Evolutionary conservation across 257 asterid species (phyloP).

Genomic region (Ajuga chamaepitys): DNA sequence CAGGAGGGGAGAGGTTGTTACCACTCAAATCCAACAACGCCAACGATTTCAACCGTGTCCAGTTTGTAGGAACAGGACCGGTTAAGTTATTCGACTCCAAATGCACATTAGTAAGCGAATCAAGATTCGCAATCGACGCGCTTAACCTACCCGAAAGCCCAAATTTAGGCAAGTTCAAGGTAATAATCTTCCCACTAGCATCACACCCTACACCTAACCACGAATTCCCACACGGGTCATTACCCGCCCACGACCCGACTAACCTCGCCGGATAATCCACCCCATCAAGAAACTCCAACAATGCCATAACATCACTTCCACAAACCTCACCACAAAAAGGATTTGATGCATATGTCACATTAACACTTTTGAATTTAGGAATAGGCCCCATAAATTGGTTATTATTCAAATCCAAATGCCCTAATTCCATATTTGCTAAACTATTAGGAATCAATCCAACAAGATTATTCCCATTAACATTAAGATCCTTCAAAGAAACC

Average conservation of each 20-base stretch:
- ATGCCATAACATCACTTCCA: conserved; percentile 56
- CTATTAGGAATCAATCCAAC: conserved; percentile 68
- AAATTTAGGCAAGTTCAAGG: conserved; percentile 46
- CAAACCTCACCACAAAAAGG: conserved; percentile 63
- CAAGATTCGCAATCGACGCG: conserved; percentile 57
- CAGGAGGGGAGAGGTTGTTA: conserved; percentile 65
- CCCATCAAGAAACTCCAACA: conserved; percentile 71
- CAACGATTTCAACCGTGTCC: conserved; percentile 62
- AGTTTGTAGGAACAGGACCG: conserved; percentile 50
- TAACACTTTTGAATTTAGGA: conserved; percentile 57
- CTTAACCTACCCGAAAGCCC: conserved; percentile 66
- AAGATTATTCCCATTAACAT: conserved; percentile 64
- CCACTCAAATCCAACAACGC: conserved; percentile 48
- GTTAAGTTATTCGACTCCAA: conserved; percentile 59
- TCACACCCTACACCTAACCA: conserved; percentile 80
- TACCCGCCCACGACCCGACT: conserved; percentile 71
- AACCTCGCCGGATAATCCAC: conserved; percentile 60
- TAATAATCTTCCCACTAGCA: conserved; percentile 28
- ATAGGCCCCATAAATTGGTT: conserved; percentile 75
- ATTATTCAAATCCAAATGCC: conserved; percentile 61
- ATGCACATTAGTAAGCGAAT: conserved; percentile 45
- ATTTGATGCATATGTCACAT: conserved; percentile 40
- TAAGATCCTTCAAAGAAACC: conserved; percentile 43
- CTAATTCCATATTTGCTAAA: conserved; percentile 42
- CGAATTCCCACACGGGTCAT: conserved; percentile 51